These are phyloP conservation scores for Epichloe festucae DNA, from an alignment of 2,329 filamentous ascomycete genomes.

Conservation along the genomic window DNA sequence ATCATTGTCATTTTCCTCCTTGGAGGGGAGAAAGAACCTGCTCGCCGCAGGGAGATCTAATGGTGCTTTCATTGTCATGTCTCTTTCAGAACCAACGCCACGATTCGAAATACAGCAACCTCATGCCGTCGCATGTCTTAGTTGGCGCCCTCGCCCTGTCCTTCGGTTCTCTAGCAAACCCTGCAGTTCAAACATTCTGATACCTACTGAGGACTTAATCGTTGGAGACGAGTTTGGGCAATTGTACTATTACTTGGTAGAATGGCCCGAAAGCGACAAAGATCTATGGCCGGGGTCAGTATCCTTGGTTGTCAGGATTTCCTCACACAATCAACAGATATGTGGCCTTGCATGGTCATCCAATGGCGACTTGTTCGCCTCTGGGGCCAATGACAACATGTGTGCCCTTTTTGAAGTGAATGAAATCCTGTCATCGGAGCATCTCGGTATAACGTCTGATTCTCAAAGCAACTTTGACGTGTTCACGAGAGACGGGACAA, in stretches of 20 bases:
- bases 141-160: conserved; percentile 58
- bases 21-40: conserved; percentile 60
- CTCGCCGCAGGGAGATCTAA: conserved; percentile 74
- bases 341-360: conserved; percentile 85
- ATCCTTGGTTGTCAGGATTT: conserved; percentile 63
- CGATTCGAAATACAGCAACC: conserved; percentile 67
- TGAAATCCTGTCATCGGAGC: conserved; percentile 31
- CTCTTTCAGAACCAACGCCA: conserved; percentile 53
- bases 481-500: conserved; percentile 7
- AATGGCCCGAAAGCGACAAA: conserved; percentile 62
- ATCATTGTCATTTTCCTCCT: conserved; percentile 80
- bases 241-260: conserved; percentile 78
- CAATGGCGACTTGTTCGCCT: conserved; percentile 65
- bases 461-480: neutral
- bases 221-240: conserved; percentile 75
- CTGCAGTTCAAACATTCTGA: conserved; percentile 31
- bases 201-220: conserved; percentile 68
- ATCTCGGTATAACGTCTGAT: conserved; percentile 2
- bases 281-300: conserved; percentile 68
- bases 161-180: conserved; percentile 39
- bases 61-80: conserved; percentile 65
- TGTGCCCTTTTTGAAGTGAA: conserved; percentile 69
- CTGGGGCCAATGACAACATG: conserved; percentile 83
- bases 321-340: conserved; percentile 75
- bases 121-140: conserved; percentile 62